These are phyloP conservation scores for Gossypium lobatum DNA, from an alignment of 441 rosid genomes.

Conservation along the genomic window DNA sequence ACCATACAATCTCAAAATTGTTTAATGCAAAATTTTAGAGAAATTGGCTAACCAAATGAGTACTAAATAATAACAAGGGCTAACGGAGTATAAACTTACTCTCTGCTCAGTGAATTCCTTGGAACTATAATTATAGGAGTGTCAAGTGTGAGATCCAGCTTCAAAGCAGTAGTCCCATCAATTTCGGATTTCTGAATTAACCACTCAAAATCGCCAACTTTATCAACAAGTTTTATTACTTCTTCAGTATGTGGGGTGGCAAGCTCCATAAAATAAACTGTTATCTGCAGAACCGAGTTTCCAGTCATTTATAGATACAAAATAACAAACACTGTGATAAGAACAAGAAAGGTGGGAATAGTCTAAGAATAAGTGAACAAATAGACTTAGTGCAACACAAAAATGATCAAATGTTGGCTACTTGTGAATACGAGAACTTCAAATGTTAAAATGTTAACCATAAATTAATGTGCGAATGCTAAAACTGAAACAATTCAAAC, in stretches of 20 bases:
- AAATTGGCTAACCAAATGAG: conserved; percentile 6
- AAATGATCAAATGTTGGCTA: not conserved
- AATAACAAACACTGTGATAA: conserved; percentile 6
- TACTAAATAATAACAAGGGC: conserved; percentile 9
- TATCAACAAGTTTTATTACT: conserved; percentile 94
- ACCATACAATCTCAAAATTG: not conserved
- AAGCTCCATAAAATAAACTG: conserved; percentile 93
- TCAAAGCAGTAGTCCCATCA: conserved; percentile 91
- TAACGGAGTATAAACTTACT: conserved; percentile 44
- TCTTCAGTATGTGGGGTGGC: conserved; percentile 94
- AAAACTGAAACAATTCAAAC: conserved; percentile 5
- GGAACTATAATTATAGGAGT: conserved; percentile 92
- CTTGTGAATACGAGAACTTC: not conserved
- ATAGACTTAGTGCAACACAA: not conserved
- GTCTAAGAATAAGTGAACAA: not conserved
- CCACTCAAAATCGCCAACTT: conserved; percentile 99
- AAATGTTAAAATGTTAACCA: not conserved
- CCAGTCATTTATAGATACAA: conserved; percentile 15
- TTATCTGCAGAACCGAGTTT: conserved; percentile 51
- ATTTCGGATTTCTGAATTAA: conserved; percentile 90
- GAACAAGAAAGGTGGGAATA: not conserved
- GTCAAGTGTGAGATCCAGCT: conserved; percentile 93
- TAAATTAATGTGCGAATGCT: not conserved
- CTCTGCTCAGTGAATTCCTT: conserved; percentile 79
- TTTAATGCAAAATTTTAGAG: conserved; percentile 6